Base-by-base conservation (phyloP, 2,329 filamentous ascomycete genomes). In the Monosporascus sp. region DNA sequence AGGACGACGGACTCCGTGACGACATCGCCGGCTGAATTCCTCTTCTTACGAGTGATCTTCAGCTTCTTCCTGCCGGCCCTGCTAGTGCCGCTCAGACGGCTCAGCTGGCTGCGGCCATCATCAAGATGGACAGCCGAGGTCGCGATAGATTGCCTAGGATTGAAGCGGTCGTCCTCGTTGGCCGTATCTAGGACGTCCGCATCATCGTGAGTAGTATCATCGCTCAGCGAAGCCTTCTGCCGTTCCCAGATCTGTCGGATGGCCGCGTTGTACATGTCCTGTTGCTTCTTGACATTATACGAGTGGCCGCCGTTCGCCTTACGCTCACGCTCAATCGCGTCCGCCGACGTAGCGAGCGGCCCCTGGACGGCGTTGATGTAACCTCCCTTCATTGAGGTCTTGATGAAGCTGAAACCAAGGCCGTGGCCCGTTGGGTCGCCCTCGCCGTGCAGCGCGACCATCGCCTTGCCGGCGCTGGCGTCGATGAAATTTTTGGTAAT, bases 351-450 rank as follows among this genome's bases (percentile, higher is more conserved):
- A 7, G 83, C 81, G 40, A 83, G 72, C 3, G 84, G 83, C 2
- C 84, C 84, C 55, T 84, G 82, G 26, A 95, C 83, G 20, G 91
- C 88, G 66, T 92, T 90, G 71, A 97, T 82, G 56, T 85, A 99
- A 0, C 94, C 94, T 57, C 94, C 94, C 72, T 99, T 99, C 94
- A 99, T 99, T 1, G 91, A 96, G 0, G 92, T 97, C 66, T 94
- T 91, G 70, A 99, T 92, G 70, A 99, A 97, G 68, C 90, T 97
- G 76, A 97, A 96, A 2, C 90, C 94, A 55, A 97, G 85, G 2
- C 94, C 94, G 64, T 92, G 88, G 24, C 91, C 91, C 0, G 93
- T 96, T 3, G 94, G 94, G 67, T 99, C 94, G 52, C 94, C 94
- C 60, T 95, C 90, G 20, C 94, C 94, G 63, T 97, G 92, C 14